Evolutionary conservation across 73 alveolate species (phyloP).

Genomic region (Uronychia setigera): DNA sequence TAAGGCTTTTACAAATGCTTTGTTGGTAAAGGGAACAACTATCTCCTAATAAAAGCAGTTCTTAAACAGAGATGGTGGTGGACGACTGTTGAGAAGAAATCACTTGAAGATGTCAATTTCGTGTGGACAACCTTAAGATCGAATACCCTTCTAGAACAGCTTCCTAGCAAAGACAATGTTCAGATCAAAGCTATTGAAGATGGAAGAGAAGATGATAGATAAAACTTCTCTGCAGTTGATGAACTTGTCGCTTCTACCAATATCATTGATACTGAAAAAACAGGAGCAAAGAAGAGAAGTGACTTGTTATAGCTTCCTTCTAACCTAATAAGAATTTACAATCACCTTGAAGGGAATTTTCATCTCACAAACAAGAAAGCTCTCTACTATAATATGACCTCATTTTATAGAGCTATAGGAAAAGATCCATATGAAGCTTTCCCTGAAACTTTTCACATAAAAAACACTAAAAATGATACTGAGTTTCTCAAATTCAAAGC

Average conservation of each 20-base stretch:
- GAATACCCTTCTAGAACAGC: not conserved
- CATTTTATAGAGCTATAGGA: constrained; percentile 56
- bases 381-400: constrained; percentile 50
- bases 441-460: constrained; percentile 73
- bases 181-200: not conserved
- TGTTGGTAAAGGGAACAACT: constrained; percentile 26
- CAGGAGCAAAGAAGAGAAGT: not conserved
- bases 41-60: not conserved
- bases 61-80: constrained; percentile 24
- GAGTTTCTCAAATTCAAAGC: not conserved
- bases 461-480: not conserved
- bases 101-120: constrained; percentile 2
- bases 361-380: not conserved
- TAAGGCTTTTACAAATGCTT: constrained; percentile 6
- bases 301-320: not conserved
- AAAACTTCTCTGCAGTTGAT: not conserved
- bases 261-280: too few relatives aligned
- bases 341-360: not conserved
- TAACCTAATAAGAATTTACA: not conserved
- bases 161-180: not conserved
- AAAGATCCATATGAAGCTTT: constrained; percentile 69
- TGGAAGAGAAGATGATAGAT: not conserved
- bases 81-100: constrained; percentile 2
- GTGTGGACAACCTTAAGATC: not conserved
- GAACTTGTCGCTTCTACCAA: not conserved